Base-by-base conservation (phyloP, 345 rosid species). In the Streptanthus diversifolius region DNA sequence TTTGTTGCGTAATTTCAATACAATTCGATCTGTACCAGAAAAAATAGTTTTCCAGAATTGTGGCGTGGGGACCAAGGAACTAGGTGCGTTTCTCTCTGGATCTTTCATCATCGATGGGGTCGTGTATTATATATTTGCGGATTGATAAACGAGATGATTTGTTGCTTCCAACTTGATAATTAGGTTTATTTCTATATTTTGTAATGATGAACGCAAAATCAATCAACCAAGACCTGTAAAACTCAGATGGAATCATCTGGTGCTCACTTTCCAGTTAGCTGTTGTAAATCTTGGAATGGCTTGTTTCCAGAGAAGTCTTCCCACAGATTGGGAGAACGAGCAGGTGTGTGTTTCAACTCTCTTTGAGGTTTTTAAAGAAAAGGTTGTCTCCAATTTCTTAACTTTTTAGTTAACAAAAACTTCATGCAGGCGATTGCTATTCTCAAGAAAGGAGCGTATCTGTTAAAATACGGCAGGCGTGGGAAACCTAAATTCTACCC, bases 401-500 rank as follows among this genome's bases (percentile, higher is more conserved):
- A 32, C 35, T 32, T 32, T 7, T 7, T 8, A 32, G 35, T 19
- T 3, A 19, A 19, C 1, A 9, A 21, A 49, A 51, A 24, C 51
- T 51, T 51, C 32, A 11, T 25, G 60, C 82, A 86, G 93, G 88
- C 91, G 33, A 76, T 90, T 65, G 82, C 82, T 64, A 85, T 89
- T 45, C 80, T 90, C 14, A 90, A 86, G 83, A 90, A 88, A 78
- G 93, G 96, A 12, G 83, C 89, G 1, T 86, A 79, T 69, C 81
- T 90, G 41, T 85, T 90, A 47, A 90, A 90, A 77, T 86, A 90
- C 58, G 91, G 96, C n/a, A 80, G 90, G 3, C 69, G 85, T 48
- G 90, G 96, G 51, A 90, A 85, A 72, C 96, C 96, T 56, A 90
- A 90, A 66, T 82, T 86, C 83, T 88, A 85, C 70, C 91, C 91